Evolutionary conservation across 192 early-diverging fungal genomes (phyloP), one percentile per base, ranked within the genome.

Genomic region (Geranomyces variabilis): DNA sequence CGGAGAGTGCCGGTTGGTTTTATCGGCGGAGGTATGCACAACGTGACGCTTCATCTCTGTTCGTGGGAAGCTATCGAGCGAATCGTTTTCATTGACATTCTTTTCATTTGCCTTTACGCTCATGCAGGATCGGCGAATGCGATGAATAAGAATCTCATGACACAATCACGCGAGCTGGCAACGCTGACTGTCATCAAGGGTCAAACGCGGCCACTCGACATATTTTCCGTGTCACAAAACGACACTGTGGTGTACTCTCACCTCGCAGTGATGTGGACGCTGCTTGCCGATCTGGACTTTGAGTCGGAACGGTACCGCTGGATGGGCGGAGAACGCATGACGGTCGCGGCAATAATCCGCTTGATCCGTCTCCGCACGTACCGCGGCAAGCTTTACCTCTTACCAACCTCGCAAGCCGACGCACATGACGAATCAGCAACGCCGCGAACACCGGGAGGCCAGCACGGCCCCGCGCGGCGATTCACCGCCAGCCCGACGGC

Each of bases 321-420:
- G 72, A 30, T 85, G 29, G 83, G 83, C 10, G 36, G 34, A 17
- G 67, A 73, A 30, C 74, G 81, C 59, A 65, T 73, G 21, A 74
- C 73, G 21, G 44, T 85, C 10, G 75, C 71, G n/a, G 80, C 80
- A 17, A 33, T 85, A 22, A 73, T 90, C 12, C 84, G 90, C 17
- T 55, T 89, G 41, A 67, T 88, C 69, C 80, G 79, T 46, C 70
- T 90, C 57, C 81, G 90, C 15, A 82, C 78, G 48, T 90, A 90
- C 71, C 78, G 77, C 44, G 88, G 86, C 6, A 71, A 84, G 10
- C 65, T 91, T 34, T 87, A 87, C 57, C 78, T 86, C 29, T 70
- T 88, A n/a, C 86, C 85, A 1, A 41, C 69, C 5, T 43, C 64
- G 7, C 7, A 63, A 45, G 70, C 70, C 15, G 33, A 63, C 19